A percentile compares a stretch with the other conserved stretches of the same genome.
phyloP scores from a whole-genome alignment of 768 basidiomycete genomes.

The Lentinula lateritia region DNA sequence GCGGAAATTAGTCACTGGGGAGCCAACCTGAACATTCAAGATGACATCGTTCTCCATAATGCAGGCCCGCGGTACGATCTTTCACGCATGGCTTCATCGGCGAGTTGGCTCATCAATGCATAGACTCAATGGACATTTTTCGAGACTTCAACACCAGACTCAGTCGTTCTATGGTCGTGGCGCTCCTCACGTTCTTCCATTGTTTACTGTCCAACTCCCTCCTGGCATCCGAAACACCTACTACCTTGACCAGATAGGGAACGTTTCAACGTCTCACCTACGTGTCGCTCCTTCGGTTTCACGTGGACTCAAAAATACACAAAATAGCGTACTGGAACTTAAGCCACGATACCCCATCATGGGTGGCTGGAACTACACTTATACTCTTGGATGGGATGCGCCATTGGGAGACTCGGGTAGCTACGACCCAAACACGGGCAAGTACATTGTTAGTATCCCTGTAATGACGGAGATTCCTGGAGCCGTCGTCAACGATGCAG shows the following conservation, averaged over 20 bases:
- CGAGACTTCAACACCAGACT: constrained; percentile 81
- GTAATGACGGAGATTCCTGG: constrained; percentile 80
- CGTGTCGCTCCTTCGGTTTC: constrained; percentile 62
- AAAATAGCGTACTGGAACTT: constrained; percentile 72
- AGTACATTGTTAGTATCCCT: constrained; percentile 75
- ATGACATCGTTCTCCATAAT: constrained; percentile 81
- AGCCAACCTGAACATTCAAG: constrained; percentile 87
- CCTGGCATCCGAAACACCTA: constrained; percentile 78
- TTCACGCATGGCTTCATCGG: not conserved
- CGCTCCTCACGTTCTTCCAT: constrained; percentile 66
- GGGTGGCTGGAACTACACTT: constrained; percentile 97
- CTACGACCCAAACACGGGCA: constrained; percentile 56
- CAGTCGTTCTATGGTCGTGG: constrained; percentile 64
- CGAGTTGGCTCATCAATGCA: constrained; percentile 4
- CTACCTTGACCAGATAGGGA: constrained; percentile 90
- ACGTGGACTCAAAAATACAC: constrained; percentile 36
- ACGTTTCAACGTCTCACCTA: constrained; percentile 91
- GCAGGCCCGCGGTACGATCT: constrained; percentile 81
- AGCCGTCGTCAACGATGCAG: constrained; percentile 74
- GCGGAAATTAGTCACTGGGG: constrained; percentile 99
- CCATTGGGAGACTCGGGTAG: constrained; percentile 68
- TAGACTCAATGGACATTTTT: constrained; percentile 94
- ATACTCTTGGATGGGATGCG: constrained; percentile 93
- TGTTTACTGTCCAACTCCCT: constrained; percentile 76
- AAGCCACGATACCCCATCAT: constrained; percentile 87